Base-by-base conservation (phyloP, 495 filamentous ascomycete species). In the Podospora pseudoanserina region DNA sequence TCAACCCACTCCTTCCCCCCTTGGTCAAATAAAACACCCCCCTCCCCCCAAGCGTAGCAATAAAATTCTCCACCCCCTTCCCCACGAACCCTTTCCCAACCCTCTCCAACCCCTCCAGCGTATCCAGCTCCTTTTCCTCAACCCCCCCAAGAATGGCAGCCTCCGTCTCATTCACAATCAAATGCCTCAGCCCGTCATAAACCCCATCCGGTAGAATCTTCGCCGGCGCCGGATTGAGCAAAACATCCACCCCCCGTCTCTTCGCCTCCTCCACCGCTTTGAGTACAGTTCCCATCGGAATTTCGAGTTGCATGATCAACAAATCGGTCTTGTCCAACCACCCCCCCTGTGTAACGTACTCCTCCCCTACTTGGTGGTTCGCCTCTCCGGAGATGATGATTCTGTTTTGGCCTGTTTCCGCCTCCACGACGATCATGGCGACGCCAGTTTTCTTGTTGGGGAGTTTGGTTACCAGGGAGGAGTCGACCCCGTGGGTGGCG, bases 101-200 rank as follows among this genome's bases (percentile, higher is more conserved):
- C 61, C 62, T 49, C 68, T 79, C 73, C 70, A 80, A 39, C 62
- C 77, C 73, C 55, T 81, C 82, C 53, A 83, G 81, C 16, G 69
- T 74, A 44, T 87, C 83, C n/a, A 86, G 70, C 5, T 76, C 81
- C 2, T 77, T 72, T 11, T 86, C 83, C 63, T 79, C 68, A 67
- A 82, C 67, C 70, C 84, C 83, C 6, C 84, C 86, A 68, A 97
- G 82, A 28, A 93, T 82, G 16, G 88, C 86, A 0, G 94, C 92
- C 78, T 99, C 95, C 0, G 90, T 93, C 80, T 99, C 94, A 73
- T 99, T 97, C 67, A 97, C 83, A 53, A 97, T 86, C 54, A 97
- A 77, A 69, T 96, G 92, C 16, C 86, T 86, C n/a, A 97, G 82
- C 3, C 85, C 86, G 1, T 67, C 60, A 74, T 91, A 95, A 23